Percentiles rank a stretch among this genome's conserved stretches.
Evolutionary conservation across 1,139 yeast genomes (phyloP).

Genomic region (Debaryomyces singareniensis): DNA sequence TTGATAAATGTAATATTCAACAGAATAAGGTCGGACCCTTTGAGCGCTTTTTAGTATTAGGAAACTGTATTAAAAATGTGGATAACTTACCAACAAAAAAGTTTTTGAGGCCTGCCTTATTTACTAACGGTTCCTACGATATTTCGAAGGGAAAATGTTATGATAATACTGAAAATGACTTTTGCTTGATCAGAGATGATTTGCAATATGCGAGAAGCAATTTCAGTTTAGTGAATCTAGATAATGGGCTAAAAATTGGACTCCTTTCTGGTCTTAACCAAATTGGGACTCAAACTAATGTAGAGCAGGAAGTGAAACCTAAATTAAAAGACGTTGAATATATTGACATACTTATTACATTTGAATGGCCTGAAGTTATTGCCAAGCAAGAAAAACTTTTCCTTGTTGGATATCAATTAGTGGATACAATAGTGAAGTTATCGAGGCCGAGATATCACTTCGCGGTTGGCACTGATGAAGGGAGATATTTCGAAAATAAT

Average conservation of each 20-base stretch:
- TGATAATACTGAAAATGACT: slow-evolving; percentile 2
- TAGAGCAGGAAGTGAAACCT: slow-evolving; percentile 5
- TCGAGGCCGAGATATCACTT: slow-evolving; percentile 62
- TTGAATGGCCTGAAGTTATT: slow-evolving; percentile 54
- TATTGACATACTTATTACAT: slow-evolving; percentile 53
- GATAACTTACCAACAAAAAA: slow-evolving; percentile 12
- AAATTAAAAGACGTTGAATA: slow-evolving; percentile 2
- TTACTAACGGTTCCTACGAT: slow-evolving; percentile 19
- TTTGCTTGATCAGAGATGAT: slow-evolving; percentile 15
- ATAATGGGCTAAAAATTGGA: slow-evolving; percentile 43
- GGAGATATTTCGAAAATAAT: slow-evolving; percentile 47
- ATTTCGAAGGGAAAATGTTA: slow-evolving; percentile 5
- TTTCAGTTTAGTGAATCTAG: slow-evolving; percentile 31
- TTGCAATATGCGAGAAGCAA: slow-evolving; percentile 14
- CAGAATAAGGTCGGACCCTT: slow-evolving; percentile 61
- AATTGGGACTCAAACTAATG: slow-evolving; percentile 3
- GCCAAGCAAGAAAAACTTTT: slow-evolving; percentile 31
- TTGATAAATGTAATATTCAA: slow-evolving; percentile 44
- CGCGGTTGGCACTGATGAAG: slow-evolving; percentile 43
- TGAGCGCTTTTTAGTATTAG: slow-evolving; percentile 47
- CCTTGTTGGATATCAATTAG: slow-evolving; percentile 26
- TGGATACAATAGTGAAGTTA: slow-evolving; percentile 42
- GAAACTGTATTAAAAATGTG: slow-evolving; percentile 31
- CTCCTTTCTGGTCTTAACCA: slow-evolving; percentile 26
- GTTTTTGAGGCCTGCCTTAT: slow-evolving; percentile 24